phyloP scores from a whole-genome alignment of 2,329 filamentous ascomycete species.

The Colletotrichum zoysiae region DNA sequence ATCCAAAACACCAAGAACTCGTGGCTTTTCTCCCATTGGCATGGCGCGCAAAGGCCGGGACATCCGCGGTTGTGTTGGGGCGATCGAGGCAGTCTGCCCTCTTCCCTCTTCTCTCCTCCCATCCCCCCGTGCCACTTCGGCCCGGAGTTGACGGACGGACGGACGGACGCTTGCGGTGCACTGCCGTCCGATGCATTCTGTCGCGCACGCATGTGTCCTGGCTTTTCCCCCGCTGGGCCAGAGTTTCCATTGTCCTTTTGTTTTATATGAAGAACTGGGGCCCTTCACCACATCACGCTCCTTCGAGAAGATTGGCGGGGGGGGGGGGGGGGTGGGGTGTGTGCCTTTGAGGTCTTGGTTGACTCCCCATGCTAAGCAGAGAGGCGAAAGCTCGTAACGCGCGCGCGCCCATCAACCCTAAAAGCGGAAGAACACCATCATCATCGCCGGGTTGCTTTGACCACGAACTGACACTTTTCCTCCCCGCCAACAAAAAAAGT shows the following conservation, averaged over 20 bases:
- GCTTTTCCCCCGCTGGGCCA: no score
- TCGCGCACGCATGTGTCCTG: background rate
- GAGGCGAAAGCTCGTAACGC: background rate
- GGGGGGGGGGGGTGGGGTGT: background rate
- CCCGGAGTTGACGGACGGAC: no score
- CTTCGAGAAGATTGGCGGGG: background rate
- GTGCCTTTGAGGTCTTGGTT: background rate
- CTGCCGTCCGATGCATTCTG: background rate
- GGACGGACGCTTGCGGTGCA: background rate
- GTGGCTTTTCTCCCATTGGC: slow-evolving; percentile 13
- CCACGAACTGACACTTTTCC: background rate
- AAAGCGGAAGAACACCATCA: slow-evolving; percentile 13
- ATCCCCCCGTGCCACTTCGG: no score
- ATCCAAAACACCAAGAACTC: slow-evolving; percentile 7
- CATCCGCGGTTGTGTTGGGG: slow-evolving; percentile 2
- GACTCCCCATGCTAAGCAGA: background rate
- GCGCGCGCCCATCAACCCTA: background rate
- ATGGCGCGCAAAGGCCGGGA: slow-evolving; percentile 6
- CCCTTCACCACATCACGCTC: background rate
- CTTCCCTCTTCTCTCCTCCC: no score
- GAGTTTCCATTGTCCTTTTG: background rate
- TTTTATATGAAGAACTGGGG: no score
- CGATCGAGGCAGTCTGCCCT: background rate
- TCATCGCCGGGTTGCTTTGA: slow-evolving; percentile 17
- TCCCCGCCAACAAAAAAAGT: background rate